These are phyloP conservation scores for Pseudozyma sp. DNA, from an alignment of 1,284 basidiomycete genomes.

Conservation along the genomic window DNA sequence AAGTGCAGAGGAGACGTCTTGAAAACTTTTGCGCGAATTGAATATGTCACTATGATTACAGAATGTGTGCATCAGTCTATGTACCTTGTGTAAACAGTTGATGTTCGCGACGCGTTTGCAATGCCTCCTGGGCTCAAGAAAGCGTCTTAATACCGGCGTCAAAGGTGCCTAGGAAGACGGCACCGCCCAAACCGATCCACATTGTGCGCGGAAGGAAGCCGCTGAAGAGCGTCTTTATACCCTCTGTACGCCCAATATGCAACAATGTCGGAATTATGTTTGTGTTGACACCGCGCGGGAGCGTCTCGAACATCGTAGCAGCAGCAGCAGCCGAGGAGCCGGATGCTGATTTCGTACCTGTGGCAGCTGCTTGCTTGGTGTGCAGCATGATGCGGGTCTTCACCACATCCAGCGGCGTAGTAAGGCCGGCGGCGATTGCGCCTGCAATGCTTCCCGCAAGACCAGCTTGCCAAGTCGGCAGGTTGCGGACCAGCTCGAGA, in stretches of 20 bases:
- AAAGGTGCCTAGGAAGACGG: constrained; percentile 94
- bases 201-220: constrained; percentile 90
- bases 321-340: constrained; percentile 2
- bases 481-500: constrained; percentile 55
- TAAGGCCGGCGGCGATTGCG: constrained; percentile 86
- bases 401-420: constrained; percentile 94
- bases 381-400: constrained; percentile 99
- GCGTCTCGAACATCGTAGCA: constrained; percentile 1
- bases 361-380: constrained; percentile 32
- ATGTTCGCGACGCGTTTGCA: neutral
- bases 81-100: neutral
- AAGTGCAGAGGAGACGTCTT: too few species aligned
- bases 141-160: constrained; percentile 71
- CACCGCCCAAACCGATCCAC: constrained; percentile 96
- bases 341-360: neutral
- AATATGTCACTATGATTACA: neutral
- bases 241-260: constrained; percentile 80
- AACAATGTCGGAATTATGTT: constrained; percentile 67
- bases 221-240: constrained; percentile 80
- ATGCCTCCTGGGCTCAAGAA: constrained; percentile 1
- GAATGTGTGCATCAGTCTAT: neutral
- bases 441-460: constrained; percentile 91
- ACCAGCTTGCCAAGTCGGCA: constrained; percentile 86
- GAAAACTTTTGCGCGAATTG: neutral
- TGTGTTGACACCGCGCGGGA: constrained; percentile 54